Evolutionary conservation across 805 yeast species (phyloP).

Genomic region (Metschnikowia lachancei): DNA sequence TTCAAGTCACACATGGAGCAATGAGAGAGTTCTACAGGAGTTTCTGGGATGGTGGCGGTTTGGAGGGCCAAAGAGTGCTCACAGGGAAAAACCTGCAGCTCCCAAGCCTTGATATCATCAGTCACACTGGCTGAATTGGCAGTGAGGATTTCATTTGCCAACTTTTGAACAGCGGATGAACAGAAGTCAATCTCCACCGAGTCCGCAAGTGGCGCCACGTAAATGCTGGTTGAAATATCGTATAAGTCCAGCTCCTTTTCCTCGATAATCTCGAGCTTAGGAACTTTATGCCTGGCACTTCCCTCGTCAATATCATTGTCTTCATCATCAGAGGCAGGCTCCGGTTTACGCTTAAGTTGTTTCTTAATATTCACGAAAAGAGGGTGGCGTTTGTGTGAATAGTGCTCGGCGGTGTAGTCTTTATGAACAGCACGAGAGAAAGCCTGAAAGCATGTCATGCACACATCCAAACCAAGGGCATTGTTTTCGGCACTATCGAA

Average conservation of each 20-base stretch:
- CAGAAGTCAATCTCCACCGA: constrained; percentile 23
- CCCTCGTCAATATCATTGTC: no score
- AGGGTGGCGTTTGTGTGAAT: constrained; percentile 49
- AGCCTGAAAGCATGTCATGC: constrained; percentile 70
- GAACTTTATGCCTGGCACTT: constrained; percentile 41
- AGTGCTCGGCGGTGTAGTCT: constrained; percentile 60
- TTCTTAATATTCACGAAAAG: constrained; percentile 60
- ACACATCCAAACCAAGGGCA: constrained; percentile 64
- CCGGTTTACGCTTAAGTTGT: constrained; percentile 37
- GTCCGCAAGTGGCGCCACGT: constrained; percentile 34
- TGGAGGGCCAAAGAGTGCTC: constrained; percentile 61
- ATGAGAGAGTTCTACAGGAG: constrained; percentile 42
- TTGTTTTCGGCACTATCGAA: constrained; percentile 63
- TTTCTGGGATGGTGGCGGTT: constrained; percentile 36
- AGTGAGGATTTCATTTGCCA: constrained; percentile 46
- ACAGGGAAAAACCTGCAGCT: constrained; percentile 79
- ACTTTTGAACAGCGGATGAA: constrained; percentile 22
- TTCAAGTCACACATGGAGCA: constrained; percentile 62
- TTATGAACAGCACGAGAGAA: constrained; percentile 46
- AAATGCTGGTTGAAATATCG: constrained; percentile 44
- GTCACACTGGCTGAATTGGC: constrained; percentile 58
- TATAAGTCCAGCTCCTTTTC: constrained; percentile 61
- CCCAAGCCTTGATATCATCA: constrained; percentile 87
- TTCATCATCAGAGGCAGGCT: constrained; percentile 8
- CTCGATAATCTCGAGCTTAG: constrained; percentile 66